Evolutionary conservation across 2,329 filamentous ascomycete species (phyloP), one percentile per base, ranked within the genome.

Genomic region (Fusarium compactum): DNA sequence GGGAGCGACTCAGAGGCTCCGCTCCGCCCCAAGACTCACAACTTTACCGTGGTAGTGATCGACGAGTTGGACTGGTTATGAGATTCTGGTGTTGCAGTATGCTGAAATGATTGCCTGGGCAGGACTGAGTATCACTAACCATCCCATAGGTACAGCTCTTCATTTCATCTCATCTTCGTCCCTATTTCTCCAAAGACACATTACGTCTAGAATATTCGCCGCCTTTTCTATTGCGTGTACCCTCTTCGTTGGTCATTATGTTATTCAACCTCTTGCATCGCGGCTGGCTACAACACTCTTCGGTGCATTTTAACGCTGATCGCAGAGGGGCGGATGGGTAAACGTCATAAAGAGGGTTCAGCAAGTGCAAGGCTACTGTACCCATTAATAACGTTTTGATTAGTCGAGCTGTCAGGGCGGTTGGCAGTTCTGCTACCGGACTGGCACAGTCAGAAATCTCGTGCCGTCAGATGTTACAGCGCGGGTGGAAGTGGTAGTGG

Each of bases 1-100:
- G 32, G 24, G 20, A 38, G 57, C 58, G 53, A 53, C 58, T 48
- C 72, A 72, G 64, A 74, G 70, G 66, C 72, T 65, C 72, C 66
- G 58, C 63, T 62, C 60, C 57, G 56, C 54, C 60, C 73, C 59
- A 71, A 69, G 65, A 58, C 67, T 52, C 50, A 11, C 16, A 52
- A 27, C 22, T 38, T 18, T 20, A 41, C 55, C 57, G 29, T n/a
- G 32, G 51, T 22, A 57, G 51, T 29, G 46, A 46, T 69, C 41
- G 51, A 47, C 43, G 34, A 40, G 30, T 50, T 22, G 15, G 34
- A 32, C 43, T 34, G 29, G n/a, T 27, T 59, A 20, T 45, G 40
- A 54, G 20, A 54, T 50, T 45, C 24, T 57, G 18, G 20, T n/a
- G 38, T 47, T 20, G 18, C 24, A 43, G 30, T 38, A 43, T 43